A percentile compares a stretch with the other conserved stretches of the same genome.
Conservation (phyloP, 1,139 yeast genomes). For the Kazachstania sp. region DNA sequence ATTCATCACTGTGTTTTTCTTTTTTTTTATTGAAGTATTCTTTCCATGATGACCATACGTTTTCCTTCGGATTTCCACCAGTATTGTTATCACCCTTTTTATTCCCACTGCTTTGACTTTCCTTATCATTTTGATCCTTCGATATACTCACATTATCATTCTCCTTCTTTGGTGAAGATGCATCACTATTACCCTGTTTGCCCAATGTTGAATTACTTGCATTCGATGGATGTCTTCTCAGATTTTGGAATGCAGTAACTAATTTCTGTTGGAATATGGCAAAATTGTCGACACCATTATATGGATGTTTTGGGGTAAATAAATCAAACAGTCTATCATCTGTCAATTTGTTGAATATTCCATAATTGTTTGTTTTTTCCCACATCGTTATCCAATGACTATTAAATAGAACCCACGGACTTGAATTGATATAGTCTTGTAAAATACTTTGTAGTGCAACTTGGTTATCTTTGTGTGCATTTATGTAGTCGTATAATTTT, state of each 20-base stretch:
- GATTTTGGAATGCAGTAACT: constrained; percentile 29
- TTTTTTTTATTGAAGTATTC: constrained; percentile 21
- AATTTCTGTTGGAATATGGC: constrained; percentile 26
- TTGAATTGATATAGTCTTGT: constrained; percentile 22
- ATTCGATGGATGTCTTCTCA: constrained; percentile 9
- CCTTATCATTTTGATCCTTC: background rate
- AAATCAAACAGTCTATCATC: constrained; percentile 88
- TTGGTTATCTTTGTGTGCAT: constrained; percentile 34
- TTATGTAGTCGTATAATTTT: constrained; percentile 56
- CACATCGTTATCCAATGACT: constrained; percentile 52
- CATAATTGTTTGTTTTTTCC: constrained; percentile 58
- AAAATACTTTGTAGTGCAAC: constrained; percentile 21
- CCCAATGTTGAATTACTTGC: background rate
- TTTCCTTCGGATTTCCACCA: constrained; percentile 1
- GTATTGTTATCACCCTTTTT: background rate
- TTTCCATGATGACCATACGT: constrained; percentile 21
- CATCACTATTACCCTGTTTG: background rate
- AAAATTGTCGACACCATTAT: constrained; percentile 30
- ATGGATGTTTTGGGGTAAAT: constrained; percentile 67
- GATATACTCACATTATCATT: background rate
- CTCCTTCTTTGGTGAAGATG: background rate
- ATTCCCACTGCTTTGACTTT: background rate
- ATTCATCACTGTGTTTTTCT: constrained; percentile 2
- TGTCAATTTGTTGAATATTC: constrained; percentile 61
- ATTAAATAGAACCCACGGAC: constrained; percentile 46